These are phyloP conservation scores for Pseudoscleropodium purum DNA, from an alignment of 225 moss, liverwort and hornwort species.

Conservation along the genomic window DNA sequence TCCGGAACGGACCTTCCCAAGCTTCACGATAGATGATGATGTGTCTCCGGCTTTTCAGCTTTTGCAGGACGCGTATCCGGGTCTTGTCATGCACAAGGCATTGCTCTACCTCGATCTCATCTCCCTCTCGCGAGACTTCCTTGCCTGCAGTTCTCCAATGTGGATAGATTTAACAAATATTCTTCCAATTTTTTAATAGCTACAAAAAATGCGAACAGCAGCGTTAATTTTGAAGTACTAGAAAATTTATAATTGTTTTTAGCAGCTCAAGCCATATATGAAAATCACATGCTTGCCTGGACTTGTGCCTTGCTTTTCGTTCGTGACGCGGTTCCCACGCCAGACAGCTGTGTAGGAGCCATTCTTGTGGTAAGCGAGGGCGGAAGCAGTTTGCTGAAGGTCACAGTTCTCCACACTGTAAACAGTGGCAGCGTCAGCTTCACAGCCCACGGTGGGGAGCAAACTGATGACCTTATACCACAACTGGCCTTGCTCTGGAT, in stretches of 20 bases:
- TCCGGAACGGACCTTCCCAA: constrained; percentile 89
- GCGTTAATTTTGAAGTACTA: neutral
- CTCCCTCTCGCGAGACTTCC: constrained; percentile 42
- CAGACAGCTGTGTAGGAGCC: constrained; percentile 79
- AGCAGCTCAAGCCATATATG: neutral
- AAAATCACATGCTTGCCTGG: constrained; percentile 7
- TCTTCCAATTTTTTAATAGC: neutral
- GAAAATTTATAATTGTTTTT: neutral
- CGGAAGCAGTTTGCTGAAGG: constrained; percentile 5
- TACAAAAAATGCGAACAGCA: neutral
- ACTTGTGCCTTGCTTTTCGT: constrained; percentile 34
- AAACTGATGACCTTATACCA: constrained; percentile 60
- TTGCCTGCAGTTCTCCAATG: constrained; percentile 1
- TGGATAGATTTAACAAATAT: too few relatives aligned
- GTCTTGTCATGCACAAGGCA: constrained; percentile 53
- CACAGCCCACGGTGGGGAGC: constrained; percentile 80
- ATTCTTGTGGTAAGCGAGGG: constrained; percentile 48
- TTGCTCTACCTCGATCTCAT: constrained; percentile 86
- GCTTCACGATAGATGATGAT: constrained; percentile 53
- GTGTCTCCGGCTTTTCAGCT: constrained; percentile 21
- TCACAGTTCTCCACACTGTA: constrained; percentile 46
- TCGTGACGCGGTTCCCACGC: constrained; percentile 56
- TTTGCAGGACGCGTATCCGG: constrained; percentile 66
- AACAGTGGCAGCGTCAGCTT: constrained; percentile 82
- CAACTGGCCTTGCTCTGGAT: constrained; percentile 20